Evolutionary conservation across 306 rosid genomes (phyloP).

Genomic region (Canavalia ensiformis): DNA sequence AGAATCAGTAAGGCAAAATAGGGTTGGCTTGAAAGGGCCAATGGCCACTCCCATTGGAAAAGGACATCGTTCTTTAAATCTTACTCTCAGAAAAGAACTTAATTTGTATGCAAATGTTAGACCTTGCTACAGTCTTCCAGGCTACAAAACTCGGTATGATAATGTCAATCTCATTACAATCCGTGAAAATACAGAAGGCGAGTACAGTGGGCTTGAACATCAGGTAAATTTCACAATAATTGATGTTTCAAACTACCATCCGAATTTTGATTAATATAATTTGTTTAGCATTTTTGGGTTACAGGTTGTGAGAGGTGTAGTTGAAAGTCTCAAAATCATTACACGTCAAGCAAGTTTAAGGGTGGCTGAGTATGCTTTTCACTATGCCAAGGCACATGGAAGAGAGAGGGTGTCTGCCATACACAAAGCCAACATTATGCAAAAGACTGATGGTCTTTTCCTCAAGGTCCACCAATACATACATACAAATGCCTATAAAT

Average conservation of each 20-base stretch:
- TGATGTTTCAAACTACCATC: constrained; percentile 6
- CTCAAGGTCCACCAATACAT: constrained; percentile 49
- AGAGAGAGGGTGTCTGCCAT: constrained; percentile 97
- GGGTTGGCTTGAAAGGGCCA: constrained; percentile 98
- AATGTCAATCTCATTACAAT: constrained; percentile 90
- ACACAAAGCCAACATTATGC: constrained; percentile 99
- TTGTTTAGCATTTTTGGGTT: constrained; percentile 45
- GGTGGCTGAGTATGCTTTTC: constrained; percentile 99
- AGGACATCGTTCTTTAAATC: constrained; percentile 98
- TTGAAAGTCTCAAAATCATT: constrained; percentile 97
- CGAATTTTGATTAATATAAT: constrained; percentile 36
- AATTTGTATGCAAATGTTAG: constrained; percentile 96
- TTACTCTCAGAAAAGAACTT: constrained; percentile 96
- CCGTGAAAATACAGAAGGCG: constrained; percentile 98
- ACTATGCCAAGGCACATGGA: constrained; percentile 94
- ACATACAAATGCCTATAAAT: constrained; percentile 15
- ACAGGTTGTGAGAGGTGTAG: constrained; percentile 99
- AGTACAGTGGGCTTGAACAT: constrained; percentile 99
- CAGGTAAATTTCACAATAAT: constrained; percentile 67
- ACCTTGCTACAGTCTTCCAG: constrained; percentile 95
- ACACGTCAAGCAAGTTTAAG: constrained; percentile 98
- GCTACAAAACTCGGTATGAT: constrained; percentile 94
- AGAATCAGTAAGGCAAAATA: constrained; percentile 81
- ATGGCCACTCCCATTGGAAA: constrained; percentile 99
- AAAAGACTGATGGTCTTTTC: constrained; percentile 98